Evolutionary conservation across 495 filamentous ascomycete genomes (phyloP), one percentile per base, ranked within the genome.

Genomic region (Penicillium goetzii): DNA sequence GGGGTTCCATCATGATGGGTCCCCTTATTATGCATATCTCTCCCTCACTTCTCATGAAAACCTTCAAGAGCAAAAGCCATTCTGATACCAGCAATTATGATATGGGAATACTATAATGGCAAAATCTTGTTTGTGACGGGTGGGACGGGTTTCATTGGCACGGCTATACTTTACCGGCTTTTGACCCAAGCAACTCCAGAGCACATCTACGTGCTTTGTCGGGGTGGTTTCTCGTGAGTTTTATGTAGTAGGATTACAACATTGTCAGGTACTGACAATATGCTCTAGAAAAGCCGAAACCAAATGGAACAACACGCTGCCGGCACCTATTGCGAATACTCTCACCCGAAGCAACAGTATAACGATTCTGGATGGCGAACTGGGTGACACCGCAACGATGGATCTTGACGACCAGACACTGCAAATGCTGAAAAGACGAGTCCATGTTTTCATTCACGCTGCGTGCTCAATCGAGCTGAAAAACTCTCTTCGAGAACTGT

Each of bases 301-400:
- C 61, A 72, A 72, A 72, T 72, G 70, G 70, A 40, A 49, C 11
- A 33, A 28, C 21, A 70, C 68, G 60, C 65, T 72, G 2, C 60
- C 68, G 26, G 28, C 55, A 5, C 33, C 59, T 0, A 19, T 57
- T 14, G 68, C 65, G 11, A 57, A 65, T 2, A 30, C 28, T 11
- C 61, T 72, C 12, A 59, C 38, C 21, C 36, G 64, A 1, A 70
- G 63, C 58, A 21, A 62, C 3, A 25, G 61, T 30, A 57, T 72
- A 28, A 72, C 68, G 0, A 58, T 72, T 32, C 52, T 72, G 25
- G 70, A 72, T 33, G 70, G 70, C 28, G 70, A 72, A 53, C 21
- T 72, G 19, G 70, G 70, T 15, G 59, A 72, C 25, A 72, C 70
- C 0, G 68, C 70, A n/a, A 72, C 65, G 25, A 72, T 72, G 70